These are phyloP conservation scores for Alternaria viburni DNA, from an alignment of 2,329 filamentous ascomycete genomes.

Conservation along the genomic window DNA sequence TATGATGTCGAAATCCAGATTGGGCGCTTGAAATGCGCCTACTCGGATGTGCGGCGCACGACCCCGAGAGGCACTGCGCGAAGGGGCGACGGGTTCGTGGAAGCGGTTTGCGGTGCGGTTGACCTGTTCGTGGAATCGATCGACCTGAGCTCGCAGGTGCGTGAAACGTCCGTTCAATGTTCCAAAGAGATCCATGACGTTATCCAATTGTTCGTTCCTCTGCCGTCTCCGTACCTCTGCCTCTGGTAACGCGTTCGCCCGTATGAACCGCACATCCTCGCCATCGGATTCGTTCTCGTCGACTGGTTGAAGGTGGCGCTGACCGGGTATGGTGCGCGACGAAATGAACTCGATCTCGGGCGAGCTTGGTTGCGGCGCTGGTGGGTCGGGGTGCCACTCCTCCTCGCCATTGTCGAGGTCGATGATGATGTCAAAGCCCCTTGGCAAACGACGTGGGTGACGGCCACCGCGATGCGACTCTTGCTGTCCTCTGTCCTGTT, in stretches of 20 bases:
- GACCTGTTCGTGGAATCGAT: slow-evolving; percentile 27
- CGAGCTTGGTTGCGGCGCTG: slow-evolving; percentile 28
- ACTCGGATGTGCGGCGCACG: slow-evolving; percentile 25
- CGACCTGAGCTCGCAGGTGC: slow-evolving; percentile 29
- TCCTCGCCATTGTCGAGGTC: slow-evolving; percentile 47
- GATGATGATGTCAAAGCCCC: slow-evolving; percentile 52
- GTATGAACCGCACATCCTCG: slow-evolving; percentile 41
- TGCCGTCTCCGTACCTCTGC: slow-evolving; percentile 21
- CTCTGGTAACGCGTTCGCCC: slow-evolving; percentile 31
- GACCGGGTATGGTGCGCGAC: slow-evolving; percentile 33
- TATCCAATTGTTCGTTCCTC: slow-evolving; percentile 21
- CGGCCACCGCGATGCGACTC: slow-evolving; percentile 3
- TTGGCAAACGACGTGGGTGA: slow-evolving; percentile 45
- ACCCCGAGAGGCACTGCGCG: slow-evolving; percentile 15
- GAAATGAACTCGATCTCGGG: slow-evolving; percentile 61
- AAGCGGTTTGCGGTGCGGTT: slow-evolving; percentile 18
- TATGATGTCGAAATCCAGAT: slow-evolving; percentile 50
- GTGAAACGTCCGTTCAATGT: slow-evolving; percentile 23
- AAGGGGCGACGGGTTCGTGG: slow-evolving; percentile 22
- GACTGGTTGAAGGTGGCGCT: slow-evolving; percentile 8
- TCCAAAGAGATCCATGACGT: slow-evolving; percentile 27
- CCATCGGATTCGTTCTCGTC: slow-evolving; percentile 22
- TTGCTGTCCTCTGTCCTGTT: background rate
- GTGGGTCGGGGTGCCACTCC: slow-evolving; percentile 33
- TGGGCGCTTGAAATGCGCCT: slow-evolving; percentile 31